Evolutionary conservation across 176 grass and related monocot genomes (phyloP), one percentile per base, ranked within the genome.

Genomic region (Carex cristatella): DNA sequence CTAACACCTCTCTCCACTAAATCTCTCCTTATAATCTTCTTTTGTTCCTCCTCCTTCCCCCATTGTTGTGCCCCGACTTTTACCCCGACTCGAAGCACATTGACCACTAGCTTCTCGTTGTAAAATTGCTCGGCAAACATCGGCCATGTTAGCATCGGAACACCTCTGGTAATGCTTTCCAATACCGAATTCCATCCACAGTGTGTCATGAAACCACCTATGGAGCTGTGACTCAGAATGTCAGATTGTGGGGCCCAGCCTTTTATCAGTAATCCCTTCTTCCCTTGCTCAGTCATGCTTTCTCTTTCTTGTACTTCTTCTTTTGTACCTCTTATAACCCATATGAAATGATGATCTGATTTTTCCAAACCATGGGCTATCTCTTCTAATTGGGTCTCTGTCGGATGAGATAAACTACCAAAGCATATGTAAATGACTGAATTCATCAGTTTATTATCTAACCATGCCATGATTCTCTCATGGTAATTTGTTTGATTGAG

Each of bases 121-220:
- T 80, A 92, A 83, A 97, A 97, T 44, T 97, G 94, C 5, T 97
- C 92, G 2, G 81, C 85, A 71, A 14, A 90, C 35, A 88, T 68
- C 1, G 92, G 92, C 92, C 94, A 97, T 5, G 92, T 97, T 40
- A 94, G 79, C 88, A 97, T 87, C n/a, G 92, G 92, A 23, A 97
- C 90, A 10, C 88, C 80, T 23, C 88, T 87, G 51, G 80, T 83
- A 48, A 89, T 70, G 38, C 84, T 63, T 86, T 97, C 92, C 19
- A 92, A 28, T 2, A 69, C 72, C 4, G 94, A 92, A 82, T 92
- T 94, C 90, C 94, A 91, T 1, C 90, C 94, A 28, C 94, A 94
- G 85, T 94, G 92, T n/a, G 88, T 97, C 74, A 94, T 35, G 81
- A 94, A 94, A 0, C 81, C 86, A 3, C 90, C 94, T 7, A 97